phyloP scores from a whole-genome alignment of 1,139 yeast species.

The Suhomyces bolitotheri region DNA sequence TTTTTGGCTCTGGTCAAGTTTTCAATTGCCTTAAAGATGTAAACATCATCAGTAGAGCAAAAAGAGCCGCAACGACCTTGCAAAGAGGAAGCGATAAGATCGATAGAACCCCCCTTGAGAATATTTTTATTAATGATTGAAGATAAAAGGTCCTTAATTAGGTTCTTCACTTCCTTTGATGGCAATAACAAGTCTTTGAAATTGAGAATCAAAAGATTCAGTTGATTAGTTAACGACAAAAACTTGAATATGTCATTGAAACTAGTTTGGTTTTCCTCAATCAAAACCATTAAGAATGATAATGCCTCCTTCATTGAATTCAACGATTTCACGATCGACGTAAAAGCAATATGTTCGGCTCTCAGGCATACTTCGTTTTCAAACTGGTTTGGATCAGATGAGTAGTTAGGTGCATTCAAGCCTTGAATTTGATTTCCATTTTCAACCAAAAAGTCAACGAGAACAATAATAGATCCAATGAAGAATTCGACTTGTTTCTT shows the following conservation, averaged over 20 bases:
- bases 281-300: slow-evolving; percentile 77
- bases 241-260: slow-evolving; percentile 69
- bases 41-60: slow-evolving; percentile 91
- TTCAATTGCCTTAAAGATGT: slow-evolving; percentile 92
- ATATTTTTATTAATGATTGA: slow-evolving; percentile 88
- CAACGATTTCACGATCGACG: slow-evolving; percentile 72
- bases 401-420: slow-evolving; percentile 50
- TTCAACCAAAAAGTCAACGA: slow-evolving; percentile 58
- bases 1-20: slow-evolving; percentile 84
- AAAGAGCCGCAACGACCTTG: slow-evolving; percentile 95
- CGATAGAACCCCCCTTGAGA: slow-evolving; percentile 90
- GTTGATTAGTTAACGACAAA: slow-evolving; percentile 65
- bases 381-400: slow-evolving; percentile 49
- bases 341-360: slow-evolving; percentile 89
- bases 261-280: slow-evolving; percentile 60
- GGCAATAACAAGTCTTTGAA: slow-evolving; percentile 81
- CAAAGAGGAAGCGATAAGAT: slow-evolving; percentile 79
- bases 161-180: slow-evolving; percentile 55
- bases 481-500: slow-evolving; percentile 63
- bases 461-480: slow-evolving; percentile 63
- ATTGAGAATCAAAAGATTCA: slow-evolving; percentile 62
- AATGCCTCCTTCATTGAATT: slow-evolving; percentile 85
- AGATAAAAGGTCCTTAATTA: slow-evolving; percentile 83
- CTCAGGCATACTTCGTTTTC: slow-evolving; percentile 73
- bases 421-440: slow-evolving; percentile 67